Evolutionary conservation across 2,329 filamentous ascomycete species (phyloP).

Genomic region (Alternaria angustiovoidea): DNA sequence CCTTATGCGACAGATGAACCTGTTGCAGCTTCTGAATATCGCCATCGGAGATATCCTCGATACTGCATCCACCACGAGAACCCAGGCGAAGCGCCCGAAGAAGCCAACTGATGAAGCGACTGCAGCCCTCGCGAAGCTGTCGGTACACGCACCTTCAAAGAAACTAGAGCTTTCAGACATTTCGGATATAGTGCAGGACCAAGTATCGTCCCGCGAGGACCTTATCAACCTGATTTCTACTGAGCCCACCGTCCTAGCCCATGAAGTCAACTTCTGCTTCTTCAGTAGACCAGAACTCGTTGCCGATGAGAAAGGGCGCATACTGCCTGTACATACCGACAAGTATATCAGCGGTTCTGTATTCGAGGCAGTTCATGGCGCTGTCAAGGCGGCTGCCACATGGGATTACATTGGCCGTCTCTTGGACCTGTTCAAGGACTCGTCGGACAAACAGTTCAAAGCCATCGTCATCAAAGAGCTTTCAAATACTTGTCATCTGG

Average conservation of each 20-base stretch:
- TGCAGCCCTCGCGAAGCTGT: constrained; percentile 47
- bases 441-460: constrained; percentile 40
- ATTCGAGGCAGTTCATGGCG: constrained; percentile 53
- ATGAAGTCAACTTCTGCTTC: constrained; percentile 50
- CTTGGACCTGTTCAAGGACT: constrained; percentile 44
- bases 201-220: constrained; percentile 39
- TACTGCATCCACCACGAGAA: constrained; percentile 44
- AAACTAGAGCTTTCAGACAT: constrained; percentile 34
- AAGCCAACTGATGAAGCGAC: constrained; percentile 40
- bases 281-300: constrained; percentile 55
- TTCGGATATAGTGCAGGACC: not conserved
- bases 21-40: constrained; percentile 54
- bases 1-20: constrained; percentile 49
- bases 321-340: constrained; percentile 51
- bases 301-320: constrained; percentile 56
- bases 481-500: constrained; percentile 55
- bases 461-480: constrained; percentile 57
- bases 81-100: constrained; percentile 34
- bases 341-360: constrained; percentile 54
- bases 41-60: constrained; percentile 56
- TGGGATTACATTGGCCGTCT: constrained; percentile 55
- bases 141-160: constrained; percentile 24
- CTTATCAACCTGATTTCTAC: constrained; percentile 43
- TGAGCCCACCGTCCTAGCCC: constrained; percentile 18
- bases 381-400: constrained; percentile 47